These are phyloP conservation scores for Haplosporangium sp. DNA, from an alignment of 371 early-diverging fungal species.

Conservation along the genomic window DNA sequence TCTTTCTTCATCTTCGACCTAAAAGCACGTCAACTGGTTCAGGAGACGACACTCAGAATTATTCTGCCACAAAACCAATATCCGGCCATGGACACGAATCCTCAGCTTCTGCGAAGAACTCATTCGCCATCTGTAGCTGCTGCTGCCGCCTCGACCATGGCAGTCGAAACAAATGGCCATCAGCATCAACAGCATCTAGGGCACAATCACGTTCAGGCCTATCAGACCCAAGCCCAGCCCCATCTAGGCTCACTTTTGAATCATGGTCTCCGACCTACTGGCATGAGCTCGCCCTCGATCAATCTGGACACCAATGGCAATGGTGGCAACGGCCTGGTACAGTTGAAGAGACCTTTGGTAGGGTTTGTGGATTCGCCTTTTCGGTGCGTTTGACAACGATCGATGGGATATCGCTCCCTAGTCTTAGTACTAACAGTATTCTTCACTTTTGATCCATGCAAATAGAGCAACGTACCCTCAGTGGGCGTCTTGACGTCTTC, in stretches of 20 bases:
- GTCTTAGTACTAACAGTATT: not conserved
- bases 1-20: no score
- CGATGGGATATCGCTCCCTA: not conserved
- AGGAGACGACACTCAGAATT: no score
- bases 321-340: conserved; percentile 17
- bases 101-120: conserved; percentile 46
- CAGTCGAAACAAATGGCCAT: conserved; percentile 27
- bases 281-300: conserved; percentile 21
- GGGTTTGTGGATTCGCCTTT: no score
- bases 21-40: no score
- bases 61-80: not conserved
- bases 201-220: conserved; percentile 13
- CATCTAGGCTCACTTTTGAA: conserved; percentile 11
- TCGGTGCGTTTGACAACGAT: not conserved
- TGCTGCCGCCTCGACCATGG: conserved; percentile 25
- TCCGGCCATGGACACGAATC: conserved; percentile 36
- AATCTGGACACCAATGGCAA: not conserved
- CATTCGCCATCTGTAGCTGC: conserved; percentile 53
- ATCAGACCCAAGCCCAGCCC: conserved; percentile 9
- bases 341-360: conserved; percentile 37
- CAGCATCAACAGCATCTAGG: conserved; percentile 16
- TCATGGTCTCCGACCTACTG: conserved; percentile 22
- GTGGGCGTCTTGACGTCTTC: conserved; percentile 19
- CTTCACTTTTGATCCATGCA: not conserved
- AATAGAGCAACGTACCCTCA: conserved; percentile 13